Evolutionary conservation across 2,329 filamentous ascomycete species (phyloP).

Genomic region (Hymenoscyphus infarciens): DNA sequence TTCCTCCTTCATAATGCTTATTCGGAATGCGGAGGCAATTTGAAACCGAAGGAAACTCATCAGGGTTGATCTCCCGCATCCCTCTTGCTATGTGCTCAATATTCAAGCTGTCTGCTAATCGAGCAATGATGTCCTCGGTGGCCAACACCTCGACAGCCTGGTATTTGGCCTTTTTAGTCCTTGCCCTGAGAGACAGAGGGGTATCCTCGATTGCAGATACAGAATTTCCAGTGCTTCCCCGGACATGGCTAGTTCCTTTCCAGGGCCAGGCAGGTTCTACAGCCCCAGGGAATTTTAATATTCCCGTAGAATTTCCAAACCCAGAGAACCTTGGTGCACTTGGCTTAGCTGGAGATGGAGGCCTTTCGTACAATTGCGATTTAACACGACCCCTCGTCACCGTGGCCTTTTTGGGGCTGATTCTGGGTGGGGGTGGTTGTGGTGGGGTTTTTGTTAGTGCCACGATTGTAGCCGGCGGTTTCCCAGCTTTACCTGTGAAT

Average conservation of each 20-base stretch:
- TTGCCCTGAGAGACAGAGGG: not conserved
- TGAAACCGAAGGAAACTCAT: constrained; percentile 42
- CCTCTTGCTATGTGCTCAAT: constrained; percentile 20
- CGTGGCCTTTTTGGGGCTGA: not conserved
- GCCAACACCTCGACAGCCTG: constrained; percentile 25
- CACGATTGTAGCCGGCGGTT: constrained; percentile 14
- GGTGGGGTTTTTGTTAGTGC: not conserved
- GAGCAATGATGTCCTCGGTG: constrained; percentile 30
- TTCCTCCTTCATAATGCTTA: constrained; percentile 56
- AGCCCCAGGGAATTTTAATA: constrained; percentile 61
- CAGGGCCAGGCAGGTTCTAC: constrained; percentile 69
- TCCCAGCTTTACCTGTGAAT: constrained; percentile 55
- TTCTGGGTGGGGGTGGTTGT: not conserved
- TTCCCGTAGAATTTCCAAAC: constrained; percentile 26
- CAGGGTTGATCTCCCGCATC: constrained; percentile 27
- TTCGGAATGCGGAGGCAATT: constrained; percentile 50
- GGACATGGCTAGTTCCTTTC: constrained; percentile 60
- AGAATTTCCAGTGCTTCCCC: constrained; percentile 38
- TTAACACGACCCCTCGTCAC: constrained; percentile 6
- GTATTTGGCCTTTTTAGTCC: constrained; percentile 31
- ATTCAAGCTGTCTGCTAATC: constrained; percentile 22
- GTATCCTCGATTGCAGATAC: not conserved
- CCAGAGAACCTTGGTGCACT: constrained; percentile 28
- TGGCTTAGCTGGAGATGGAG: constrained; percentile 34
- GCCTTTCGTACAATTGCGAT: constrained; percentile 4